Evolutionary conservation across 1,139 yeast genomes (phyloP).

Genomic region (Martiniozyma asiatica): DNA sequence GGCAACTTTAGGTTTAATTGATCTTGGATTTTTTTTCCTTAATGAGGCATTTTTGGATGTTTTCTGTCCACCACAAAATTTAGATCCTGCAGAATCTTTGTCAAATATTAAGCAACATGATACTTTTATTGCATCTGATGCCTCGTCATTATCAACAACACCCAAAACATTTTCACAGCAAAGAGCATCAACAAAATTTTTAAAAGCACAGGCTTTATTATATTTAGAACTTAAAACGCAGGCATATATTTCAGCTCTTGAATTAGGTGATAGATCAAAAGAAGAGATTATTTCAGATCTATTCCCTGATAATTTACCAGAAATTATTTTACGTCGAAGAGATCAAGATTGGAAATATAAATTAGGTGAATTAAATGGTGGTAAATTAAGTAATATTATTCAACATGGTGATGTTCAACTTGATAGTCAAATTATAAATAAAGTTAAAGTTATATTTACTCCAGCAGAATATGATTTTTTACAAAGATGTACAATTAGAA

Average conservation of each 20-base stretch:
- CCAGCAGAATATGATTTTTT: slow-evolving; percentile 67
- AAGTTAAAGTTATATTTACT: slow-evolving; percentile 28
- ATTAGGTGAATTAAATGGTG: slow-evolving; percentile 7
- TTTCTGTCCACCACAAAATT: slow-evolving; percentile 50
- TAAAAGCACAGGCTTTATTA: slow-evolving; percentile 70
- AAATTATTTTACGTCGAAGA: slow-evolving; percentile 36
- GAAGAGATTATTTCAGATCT: slow-evolving; percentile 65
- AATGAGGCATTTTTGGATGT: slow-evolving; percentile 77
- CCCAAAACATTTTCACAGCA: slow-evolving; percentile 7
- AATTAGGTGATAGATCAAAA: slow-evolving; percentile 56
- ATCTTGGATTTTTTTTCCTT: slow-evolving; percentile 77
- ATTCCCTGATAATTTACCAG: slow-evolving; percentile 57
- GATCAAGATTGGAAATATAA: slow-evolving; percentile 16
- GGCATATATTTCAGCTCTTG: slow-evolving; percentile 82
- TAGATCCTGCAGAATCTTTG: slow-evolving; percentile 25
- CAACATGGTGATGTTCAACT: slow-evolving; percentile 14
- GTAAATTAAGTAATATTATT: slow-evolving; percentile 7
- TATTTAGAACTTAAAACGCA: slow-evolving; percentile 86
- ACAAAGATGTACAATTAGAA: slow-evolving; percentile 56
- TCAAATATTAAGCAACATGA: slow-evolving; percentile 14
- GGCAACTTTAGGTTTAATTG: slow-evolving; percentile 74
- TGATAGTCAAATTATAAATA: slow-evolving; percentile 4
- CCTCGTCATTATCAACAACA: slow-evolving; percentile 4
- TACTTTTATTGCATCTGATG: slow-evolving; percentile 10
- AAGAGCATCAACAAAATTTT: slow-evolving; percentile 32